Evolutionary conservation across 1,139 yeast species (phyloP), one percentile per base, ranked within the genome.

Genomic region (Saccharomyces hybrid): DNA sequence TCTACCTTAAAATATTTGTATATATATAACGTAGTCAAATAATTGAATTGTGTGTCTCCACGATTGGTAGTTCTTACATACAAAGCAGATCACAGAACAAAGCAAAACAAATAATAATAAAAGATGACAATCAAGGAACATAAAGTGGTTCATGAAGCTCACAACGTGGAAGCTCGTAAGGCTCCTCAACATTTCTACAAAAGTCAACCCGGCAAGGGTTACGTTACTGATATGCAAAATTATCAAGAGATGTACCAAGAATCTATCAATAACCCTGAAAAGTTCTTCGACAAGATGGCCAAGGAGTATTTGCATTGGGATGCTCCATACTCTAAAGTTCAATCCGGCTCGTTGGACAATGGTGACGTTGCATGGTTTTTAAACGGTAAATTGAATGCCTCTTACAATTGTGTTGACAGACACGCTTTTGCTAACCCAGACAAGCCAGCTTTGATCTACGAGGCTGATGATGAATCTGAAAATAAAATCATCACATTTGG

Each of bases 381-480:
- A 53, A 93, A 89, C 60, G 99, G 99, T 69, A 85, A 87, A 75
- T 81, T 93, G 71, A 93, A 93, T 69, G 98, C 99, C 51, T 80
- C 89, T 57, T 91, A 86, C 77, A 93, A 93, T 78, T 88, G 96
- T 80, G 96, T 93, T 63, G 99, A 93, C 75, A 84, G 98, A 77
- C 96, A 89, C 70, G 99, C 99, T 8, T 80, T 86, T 62, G 79
- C 79, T 55, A 86, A 80, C 70, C 99, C 99, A 57, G 82, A 89
- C 69, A 89, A 90, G 76, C 79, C 82, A 38, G 99, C 99, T 57
- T 77, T 93, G 60, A 86, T 91, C 64, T 91, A 88, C 76, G 99
- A 93, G 76, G 97, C 97, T 55, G 99, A 93, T 72, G 95, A 88
- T 64, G 95, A 89, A 71, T 75, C 74, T 53, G 95, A 90, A 63